These are phyloP conservation scores for Mycena epipterygia DNA, from an alignment of 768 basidiomycete genomes.

Conservation along the genomic window DNA sequence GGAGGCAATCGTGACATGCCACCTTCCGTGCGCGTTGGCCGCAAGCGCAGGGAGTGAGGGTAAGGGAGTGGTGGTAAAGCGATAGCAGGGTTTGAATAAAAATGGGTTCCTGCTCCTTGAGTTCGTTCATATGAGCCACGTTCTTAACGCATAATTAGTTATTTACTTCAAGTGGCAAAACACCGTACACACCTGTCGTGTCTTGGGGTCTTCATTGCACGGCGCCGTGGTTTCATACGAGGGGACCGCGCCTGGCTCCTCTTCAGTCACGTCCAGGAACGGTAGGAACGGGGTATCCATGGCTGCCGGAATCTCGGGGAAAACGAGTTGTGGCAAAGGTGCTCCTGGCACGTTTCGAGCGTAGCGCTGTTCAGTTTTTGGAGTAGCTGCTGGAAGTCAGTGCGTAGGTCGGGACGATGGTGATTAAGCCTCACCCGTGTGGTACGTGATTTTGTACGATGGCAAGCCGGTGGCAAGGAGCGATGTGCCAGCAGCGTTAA, in stretches of 20 bases:
- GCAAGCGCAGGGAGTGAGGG: not conserved
- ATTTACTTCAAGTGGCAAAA: not conserved
- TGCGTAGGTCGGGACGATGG: not conserved
- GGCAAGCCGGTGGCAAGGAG: not conserved
- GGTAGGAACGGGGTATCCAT: not conserved
- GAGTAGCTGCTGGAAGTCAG: not conserved
- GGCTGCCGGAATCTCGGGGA: not conserved
- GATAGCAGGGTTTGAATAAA: too few relatives aligned
- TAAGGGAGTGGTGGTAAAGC: not conserved
- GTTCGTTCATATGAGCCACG: not conserved
- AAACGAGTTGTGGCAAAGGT: not conserved
- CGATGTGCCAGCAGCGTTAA: not conserved
- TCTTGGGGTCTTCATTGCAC: not conserved
- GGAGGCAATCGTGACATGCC: not conserved
- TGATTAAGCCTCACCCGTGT: not conserved
- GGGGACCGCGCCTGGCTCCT: not conserved
- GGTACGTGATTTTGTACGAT: not conserved
- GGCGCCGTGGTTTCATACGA: too few relatives aligned
- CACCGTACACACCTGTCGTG: not conserved
- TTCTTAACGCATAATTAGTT: not conserved
- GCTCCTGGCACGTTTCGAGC: not conserved
- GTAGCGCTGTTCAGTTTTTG: not conserved
- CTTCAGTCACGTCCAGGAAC: not conserved
- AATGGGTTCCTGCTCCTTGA: too few relatives aligned
- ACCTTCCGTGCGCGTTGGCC: not conserved